Percentiles rank a stretch among this genome's conserved stretches.
phyloP scores from a whole-genome alignment of 2,329 filamentous ascomycete species.

The Elsinoe arachidis region DNA sequence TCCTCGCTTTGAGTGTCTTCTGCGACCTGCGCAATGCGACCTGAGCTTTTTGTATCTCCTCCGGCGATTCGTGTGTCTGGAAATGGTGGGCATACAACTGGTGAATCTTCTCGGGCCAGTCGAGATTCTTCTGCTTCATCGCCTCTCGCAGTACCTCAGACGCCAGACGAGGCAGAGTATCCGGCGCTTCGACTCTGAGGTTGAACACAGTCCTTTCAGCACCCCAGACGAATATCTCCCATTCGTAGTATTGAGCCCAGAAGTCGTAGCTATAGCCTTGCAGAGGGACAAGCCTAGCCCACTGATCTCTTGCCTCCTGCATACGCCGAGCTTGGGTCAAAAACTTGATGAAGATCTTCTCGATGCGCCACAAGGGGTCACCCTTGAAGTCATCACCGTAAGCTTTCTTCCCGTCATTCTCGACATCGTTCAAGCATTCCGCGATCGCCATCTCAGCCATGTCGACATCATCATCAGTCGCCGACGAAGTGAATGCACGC shows the following conservation, averaged over 20 bases:
- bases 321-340: slow-evolving; percentile 73
- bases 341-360: slow-evolving; percentile 87
- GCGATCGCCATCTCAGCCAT: slow-evolving; percentile 83
- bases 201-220: slow-evolving; percentile 46
- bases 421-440: slow-evolving; percentile 77
- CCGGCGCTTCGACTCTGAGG: slow-evolving; percentile 40
- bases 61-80: slow-evolving; percentile 78
- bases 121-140: slow-evolving; percentile 51
- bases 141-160: slow-evolving; percentile 70
- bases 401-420: slow-evolving; percentile 65
- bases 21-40: slow-evolving; percentile 63
- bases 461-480: slow-evolving; percentile 71
- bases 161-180: slow-evolving; percentile 61
- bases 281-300: slow-evolving; percentile 57
- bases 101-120: slow-evolving; percentile 69
- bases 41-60: slow-evolving; percentile 63
- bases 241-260: slow-evolving; percentile 85
- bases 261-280: slow-evolving; percentile 80
- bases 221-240: slow-evolving; percentile 72
- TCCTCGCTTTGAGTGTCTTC: slow-evolving; percentile 54
- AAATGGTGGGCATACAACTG: slow-evolving; percentile 71
- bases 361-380: slow-evolving; percentile 81
- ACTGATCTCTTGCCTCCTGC: slow-evolving; percentile 67
- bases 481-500: slow-evolving; percentile 64
- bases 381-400: slow-evolving; percentile 70